A percentile compares a stretch with the other conserved stretches of the same genome.
These are phyloP conservation scores for Diaporthe helianthi DNA, from an alignment of 2,329 filamentous ascomycete species.

Conservation along the genomic window DNA sequence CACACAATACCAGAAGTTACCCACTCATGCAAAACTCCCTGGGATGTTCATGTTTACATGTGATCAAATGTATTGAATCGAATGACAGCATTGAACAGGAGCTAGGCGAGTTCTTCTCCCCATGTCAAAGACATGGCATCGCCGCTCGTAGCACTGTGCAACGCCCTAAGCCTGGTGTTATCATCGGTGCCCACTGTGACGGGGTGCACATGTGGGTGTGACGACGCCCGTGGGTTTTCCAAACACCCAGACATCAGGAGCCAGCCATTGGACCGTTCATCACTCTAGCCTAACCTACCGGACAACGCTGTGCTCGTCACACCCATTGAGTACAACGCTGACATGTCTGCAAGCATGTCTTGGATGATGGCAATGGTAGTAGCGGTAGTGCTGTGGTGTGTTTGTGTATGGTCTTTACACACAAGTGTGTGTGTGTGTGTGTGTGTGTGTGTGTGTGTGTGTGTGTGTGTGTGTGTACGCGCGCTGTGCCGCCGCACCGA, in stretches of 20 bases:
- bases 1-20: slow-evolving; percentile 71
- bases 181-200: background rate
- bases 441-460: background rate
- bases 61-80: no score
- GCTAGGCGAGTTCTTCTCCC: no score
- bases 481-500: background rate
- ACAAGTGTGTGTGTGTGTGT: background rate
- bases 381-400: background rate
- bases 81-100: no score
- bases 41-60: no score
- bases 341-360: background rate
- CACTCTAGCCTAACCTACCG: background rate
- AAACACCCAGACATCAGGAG: background rate
- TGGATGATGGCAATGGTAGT: background rate
- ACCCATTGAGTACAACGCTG: background rate
- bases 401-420: background rate
- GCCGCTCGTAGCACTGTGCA: background rate
- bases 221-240: background rate
- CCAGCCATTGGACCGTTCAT: background rate
- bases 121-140: background rate
- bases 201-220: background rate
- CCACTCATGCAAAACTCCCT: slow-evolving; percentile 54
- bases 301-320: background rate
- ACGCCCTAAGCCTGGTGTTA: background rate
- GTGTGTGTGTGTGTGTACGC: background rate